These are phyloP conservation scores for Cyberlindnera veronae DNA, from an alignment of 805 yeast species.

Conservation along the genomic window DNA sequence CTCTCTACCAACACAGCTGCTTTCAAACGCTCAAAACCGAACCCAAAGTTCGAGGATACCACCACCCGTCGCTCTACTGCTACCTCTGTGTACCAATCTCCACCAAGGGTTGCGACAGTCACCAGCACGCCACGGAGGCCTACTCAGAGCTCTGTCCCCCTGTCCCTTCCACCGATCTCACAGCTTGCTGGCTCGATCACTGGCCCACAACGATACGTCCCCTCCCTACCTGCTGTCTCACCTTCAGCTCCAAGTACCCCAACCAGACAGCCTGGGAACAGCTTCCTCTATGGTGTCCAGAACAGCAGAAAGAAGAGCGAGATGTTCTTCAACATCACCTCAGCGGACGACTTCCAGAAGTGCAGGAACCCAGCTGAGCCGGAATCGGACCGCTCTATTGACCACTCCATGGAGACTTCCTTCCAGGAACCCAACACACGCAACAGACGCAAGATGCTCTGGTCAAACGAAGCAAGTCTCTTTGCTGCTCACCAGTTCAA, in stretches of 20 bases:
- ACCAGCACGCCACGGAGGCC: conserved; percentile 8
- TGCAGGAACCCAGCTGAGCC: neutral
- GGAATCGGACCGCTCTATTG: conserved; percentile 3
- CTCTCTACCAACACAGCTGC: conserved; percentile 6
- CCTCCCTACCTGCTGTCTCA: conserved; percentile 3
- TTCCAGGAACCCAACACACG: conserved; percentile 2
- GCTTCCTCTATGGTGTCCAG: conserved; percentile 10
- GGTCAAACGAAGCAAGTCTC: conserved; percentile 17
- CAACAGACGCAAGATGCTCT: conserved; percentile 10
- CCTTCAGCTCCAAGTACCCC: conserved; percentile 2
- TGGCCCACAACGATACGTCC: neutral
- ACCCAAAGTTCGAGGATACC: neutral
- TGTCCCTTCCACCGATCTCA: conserved; percentile 14
- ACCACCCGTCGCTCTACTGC: neutral
- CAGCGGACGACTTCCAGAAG: conserved; percentile 14
- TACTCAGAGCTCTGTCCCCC: neutral
- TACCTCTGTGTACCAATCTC: neutral
- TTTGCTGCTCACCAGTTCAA: conserved; percentile 16
- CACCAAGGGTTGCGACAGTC: neutral
- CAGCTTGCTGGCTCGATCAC: conserved; percentile 6
- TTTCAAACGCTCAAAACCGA: conserved; percentile 7
- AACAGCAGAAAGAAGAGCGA: conserved; percentile 12
- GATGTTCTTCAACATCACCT: conserved; percentile 12
- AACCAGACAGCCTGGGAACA: neutral
- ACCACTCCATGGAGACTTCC: conserved; percentile 5